Conservation (phyloP, 2,329 filamentous ascomycete species). For the Alternaria incomplexa region DNA sequence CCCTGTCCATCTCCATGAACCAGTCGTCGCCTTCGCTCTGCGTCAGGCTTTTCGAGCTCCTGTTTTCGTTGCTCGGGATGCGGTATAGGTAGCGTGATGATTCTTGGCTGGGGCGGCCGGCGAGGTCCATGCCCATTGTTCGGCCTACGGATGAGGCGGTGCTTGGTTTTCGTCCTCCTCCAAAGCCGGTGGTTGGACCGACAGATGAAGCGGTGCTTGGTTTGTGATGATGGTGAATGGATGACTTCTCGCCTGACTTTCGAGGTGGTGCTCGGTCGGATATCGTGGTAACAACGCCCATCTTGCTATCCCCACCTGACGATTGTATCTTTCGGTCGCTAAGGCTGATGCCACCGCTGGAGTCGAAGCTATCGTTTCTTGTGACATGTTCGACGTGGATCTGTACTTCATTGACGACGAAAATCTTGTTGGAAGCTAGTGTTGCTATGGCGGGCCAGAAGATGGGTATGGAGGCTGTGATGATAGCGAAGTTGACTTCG, state of each 20-base stretch:
- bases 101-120: slow-evolving; percentile 32
- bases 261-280: slow-evolving; percentile 9
- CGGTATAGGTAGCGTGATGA: slow-evolving; percentile 32
- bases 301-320: slow-evolving; percentile 10
- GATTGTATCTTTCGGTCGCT: slow-evolving; percentile 15
- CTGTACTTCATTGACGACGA: slow-evolving; percentile 48
- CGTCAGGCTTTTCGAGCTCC: neutral
- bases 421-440: slow-evolving; percentile 43
- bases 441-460: slow-evolving; percentile 47
- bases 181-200: slow-evolving; percentile 16
- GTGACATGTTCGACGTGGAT: slow-evolving; percentile 37
- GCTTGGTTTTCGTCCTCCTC: slow-evolving; percentile 16
- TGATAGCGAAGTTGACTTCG: slow-evolving; percentile 48
- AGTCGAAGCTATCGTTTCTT: slow-evolving; percentile 20
- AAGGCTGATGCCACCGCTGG: slow-evolving; percentile 23
- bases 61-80: neutral
- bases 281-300: slow-evolving; percentile 19
- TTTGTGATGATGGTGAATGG: slow-evolving; percentile 10
- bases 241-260: neutral
- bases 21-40: slow-evolving; percentile 23
- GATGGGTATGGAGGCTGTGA: slow-evolving; percentile 46
- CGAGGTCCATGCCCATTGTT: slow-evolving; percentile 14
- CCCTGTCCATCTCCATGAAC: slow-evolving; percentile 24
- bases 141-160: slow-evolving; percentile 19
- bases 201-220: slow-evolving; percentile 14